Percentiles rank a stretch among this genome's conserved stretches.
These are phyloP conservation scores for Lentinula lateritia DNA, from an alignment of 768 basidiomycete genomes.

Conservation along the genomic window DNA sequence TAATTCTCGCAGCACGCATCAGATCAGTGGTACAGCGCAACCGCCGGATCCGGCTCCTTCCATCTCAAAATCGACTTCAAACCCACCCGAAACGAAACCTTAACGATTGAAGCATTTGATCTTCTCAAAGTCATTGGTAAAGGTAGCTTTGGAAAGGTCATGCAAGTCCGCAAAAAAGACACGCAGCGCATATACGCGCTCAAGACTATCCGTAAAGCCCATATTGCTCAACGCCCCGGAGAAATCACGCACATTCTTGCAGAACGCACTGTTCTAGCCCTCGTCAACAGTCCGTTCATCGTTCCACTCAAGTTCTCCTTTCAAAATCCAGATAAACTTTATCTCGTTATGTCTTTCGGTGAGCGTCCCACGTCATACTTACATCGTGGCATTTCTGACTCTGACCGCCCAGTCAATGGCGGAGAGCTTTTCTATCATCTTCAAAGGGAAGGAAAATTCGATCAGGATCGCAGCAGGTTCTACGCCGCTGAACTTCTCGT, in stretches of 20 bases:
- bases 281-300: conserved; percentile 98
- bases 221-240: conserved; percentile 91
- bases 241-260: conserved; percentile 98
- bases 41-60: conserved; percentile 83
- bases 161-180: conserved; percentile 99
- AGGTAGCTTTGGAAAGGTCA: conserved; percentile 96
- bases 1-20: conserved; percentile 54
- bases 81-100: conserved; percentile 72
- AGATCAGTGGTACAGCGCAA: conserved; percentile 88
- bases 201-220: conserved; percentile 97
- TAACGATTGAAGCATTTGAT: conserved; percentile 97
- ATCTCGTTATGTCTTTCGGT: conserved; percentile 96
- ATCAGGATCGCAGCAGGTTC: conserved; percentile 88
- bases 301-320: conserved; percentile 99
- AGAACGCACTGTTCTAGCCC: conserved; percentile 91
- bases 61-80: conserved; percentile 96
- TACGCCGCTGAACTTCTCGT: conserved; percentile 97
- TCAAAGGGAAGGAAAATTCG: conserved; percentile 94
- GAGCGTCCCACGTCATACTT: conserved; percentile 16
- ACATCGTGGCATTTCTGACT: background rate
- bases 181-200: conserved; percentile 96
- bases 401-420: conserved; percentile 67
- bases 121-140: conserved; percentile 97
- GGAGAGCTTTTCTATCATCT: conserved; percentile 98
- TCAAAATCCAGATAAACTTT: conserved; percentile 96